Evolutionary conservation across 1,139 yeast species (phyloP).

Genomic region (Zygoascus sp.): DNA sequence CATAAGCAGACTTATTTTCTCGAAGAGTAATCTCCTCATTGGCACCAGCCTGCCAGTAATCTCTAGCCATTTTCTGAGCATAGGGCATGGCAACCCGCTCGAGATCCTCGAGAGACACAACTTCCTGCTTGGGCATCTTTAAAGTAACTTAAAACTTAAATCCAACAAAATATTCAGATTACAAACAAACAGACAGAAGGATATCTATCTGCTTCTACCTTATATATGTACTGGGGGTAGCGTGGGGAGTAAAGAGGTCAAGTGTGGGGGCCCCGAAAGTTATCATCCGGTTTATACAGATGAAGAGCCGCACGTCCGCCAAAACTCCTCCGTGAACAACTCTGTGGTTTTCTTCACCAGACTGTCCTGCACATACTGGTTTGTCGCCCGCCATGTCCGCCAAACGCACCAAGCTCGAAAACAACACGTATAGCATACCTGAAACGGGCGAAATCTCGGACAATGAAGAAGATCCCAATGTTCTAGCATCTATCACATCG

Average conservation of each 20-base stretch:
- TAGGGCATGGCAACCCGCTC: conserved; percentile 28
- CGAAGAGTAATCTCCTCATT: conserved; percentile 34
- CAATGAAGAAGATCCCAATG: background rate
- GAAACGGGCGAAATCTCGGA: background rate
- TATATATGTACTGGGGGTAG: background rate
- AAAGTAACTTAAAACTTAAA: conserved; percentile 6
- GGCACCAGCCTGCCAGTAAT: conserved; percentile 39
- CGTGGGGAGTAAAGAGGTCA: background rate
- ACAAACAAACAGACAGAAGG: background rate
- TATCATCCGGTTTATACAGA: background rate
- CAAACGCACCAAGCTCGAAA: background rate
- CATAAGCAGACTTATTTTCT: conserved; percentile 33
- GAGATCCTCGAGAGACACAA: conserved; percentile 26
- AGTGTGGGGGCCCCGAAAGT: background rate
- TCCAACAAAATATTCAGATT: background rate
- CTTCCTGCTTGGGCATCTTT: conserved; percentile 25
- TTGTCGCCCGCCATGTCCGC: conserved; percentile 3
- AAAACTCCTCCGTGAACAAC: background rate
- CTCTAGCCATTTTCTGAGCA: conserved; percentile 31
- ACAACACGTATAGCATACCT: background rate
- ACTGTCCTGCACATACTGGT: background rate
- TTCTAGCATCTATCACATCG: background rate
- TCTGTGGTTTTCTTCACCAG: background rate
- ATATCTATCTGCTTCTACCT: background rate
- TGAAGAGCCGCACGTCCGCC: background rate